A percentile compares a stretch with the other conserved stretches of the same genome.
phyloP scores from a whole-genome alignment of 306 rosid genomes.

The Ormosia emarginata region DNA sequence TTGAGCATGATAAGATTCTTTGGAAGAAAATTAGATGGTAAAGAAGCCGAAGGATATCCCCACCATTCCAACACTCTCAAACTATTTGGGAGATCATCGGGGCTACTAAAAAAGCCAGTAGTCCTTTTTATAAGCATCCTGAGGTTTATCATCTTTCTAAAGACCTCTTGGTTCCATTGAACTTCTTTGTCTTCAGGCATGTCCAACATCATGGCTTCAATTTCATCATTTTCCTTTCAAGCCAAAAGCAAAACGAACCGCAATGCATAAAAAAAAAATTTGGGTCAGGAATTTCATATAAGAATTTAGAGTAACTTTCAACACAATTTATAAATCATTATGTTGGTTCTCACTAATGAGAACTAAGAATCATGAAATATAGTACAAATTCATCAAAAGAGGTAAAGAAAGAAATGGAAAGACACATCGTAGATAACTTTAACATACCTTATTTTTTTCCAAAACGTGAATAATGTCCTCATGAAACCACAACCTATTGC shows the following conservation, averaged over 20 bases:
- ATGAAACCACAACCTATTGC: background rate
- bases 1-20: background rate
- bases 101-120: background rate
- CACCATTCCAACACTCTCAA: background rate
- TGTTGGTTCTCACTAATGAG: background rate
- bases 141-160: background rate
- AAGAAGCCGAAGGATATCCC: background rate
- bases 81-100: background rate
- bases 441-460: background rate
- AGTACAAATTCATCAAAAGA: background rate
- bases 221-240: background rate
- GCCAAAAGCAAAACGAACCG: background rate
- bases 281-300: background rate
- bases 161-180: background rate
- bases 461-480: background rate
- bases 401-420: too few species aligned
- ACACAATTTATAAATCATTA: background rate
- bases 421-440: too few species aligned
- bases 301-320: background rate
- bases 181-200: background rate
- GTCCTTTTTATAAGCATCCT: background rate
- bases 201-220: background rate
- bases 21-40: background rate
- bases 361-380: too few species aligned
- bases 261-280: background rate